These are phyloP conservation scores for Geranium incanum DNA, from an alignment of 441 rosid genomes.

Conservation along the genomic window DNA sequence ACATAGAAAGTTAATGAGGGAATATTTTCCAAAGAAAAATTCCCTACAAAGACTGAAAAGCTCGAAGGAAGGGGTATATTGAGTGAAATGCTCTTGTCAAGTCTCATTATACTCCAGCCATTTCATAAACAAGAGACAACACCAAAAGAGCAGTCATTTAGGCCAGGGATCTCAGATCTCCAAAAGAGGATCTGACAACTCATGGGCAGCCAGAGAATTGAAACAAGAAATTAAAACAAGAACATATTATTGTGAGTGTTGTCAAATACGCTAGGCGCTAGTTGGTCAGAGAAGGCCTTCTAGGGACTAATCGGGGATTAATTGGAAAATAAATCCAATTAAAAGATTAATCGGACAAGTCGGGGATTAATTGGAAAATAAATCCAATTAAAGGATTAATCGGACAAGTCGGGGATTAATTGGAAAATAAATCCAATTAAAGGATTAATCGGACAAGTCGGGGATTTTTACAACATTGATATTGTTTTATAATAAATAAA, in stretches of 20 bases:
- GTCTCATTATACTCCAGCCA: neutral
- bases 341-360: too few species aligned
- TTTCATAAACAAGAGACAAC: neutral
- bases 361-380: too few species aligned
- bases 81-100: neutral
- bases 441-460: too few species aligned
- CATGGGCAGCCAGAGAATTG: neutral
- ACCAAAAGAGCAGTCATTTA: neutral
- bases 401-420: too few species aligned
- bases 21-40: neutral
- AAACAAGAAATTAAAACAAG: neutral
- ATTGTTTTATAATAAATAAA: slow-evolving; percentile 13
- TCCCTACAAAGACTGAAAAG: slow-evolving; percentile 3
- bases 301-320: too few species aligned
- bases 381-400: too few species aligned
- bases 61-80: neutral
- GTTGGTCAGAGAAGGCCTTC: too few species aligned
- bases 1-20: slow-evolving; percentile 1
- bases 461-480: too few species aligned
- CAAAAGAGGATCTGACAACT: neutral
- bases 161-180: slow-evolving; percentile 10
- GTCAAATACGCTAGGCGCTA: too few species aligned
- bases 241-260: neutral
- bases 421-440: too few species aligned
- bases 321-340: too few species aligned